Base-by-base conservation (phyloP, 2,329 filamentous ascomycete species). In the Phaeomoniella chlamydospora region DNA sequence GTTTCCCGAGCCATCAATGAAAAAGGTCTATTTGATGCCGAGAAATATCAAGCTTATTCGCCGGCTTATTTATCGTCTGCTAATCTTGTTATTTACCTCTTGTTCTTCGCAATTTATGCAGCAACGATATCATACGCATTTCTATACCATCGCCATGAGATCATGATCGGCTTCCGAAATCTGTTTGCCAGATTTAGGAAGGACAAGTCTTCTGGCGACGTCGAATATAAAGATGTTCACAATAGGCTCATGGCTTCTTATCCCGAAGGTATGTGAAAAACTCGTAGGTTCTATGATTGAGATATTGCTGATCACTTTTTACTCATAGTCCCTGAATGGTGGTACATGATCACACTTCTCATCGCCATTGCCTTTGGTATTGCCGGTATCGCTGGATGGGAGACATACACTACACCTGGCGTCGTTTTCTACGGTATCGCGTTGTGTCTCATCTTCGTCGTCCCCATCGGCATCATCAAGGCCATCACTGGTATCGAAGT, bases 1-100 rank as follows among this genome's bases (percentile, higher is more conserved):
- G 72, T 76, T 3, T 61, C 61, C 3, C 63, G 62, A n/a, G 76
- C 80, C 34, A 61, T 80, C 37, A 68, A 67, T 37, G 44, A 55
- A 3, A 60, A 74, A 43, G 61, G 68, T 1, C 50, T 66, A 6
- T 68, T 71, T 40, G 57, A 68, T 38, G 42, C 51, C 4, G 50
- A 52, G 18, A 62, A 62, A 36, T 72, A 72, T 44, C 54, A 58
- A 26, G 47, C 50, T 1, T 73, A 72, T 48, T 71, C 67, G 3
- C 65, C 67, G 0, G 65, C 67, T 0, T 73, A 65, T 43, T 48
- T 73, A 16, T 53, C 62, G 1, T 65, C 69, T 10, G 65, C 59
- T 12, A 67, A 66, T 37, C 48, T 68, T n/a, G 53, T 58, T 18
- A 56, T 66, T n/a, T 73, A 72, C 53, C 55, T 67, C 42, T 68